Conservation (phyloP, 371 early-diverging fungal genomes). For the Rhizomucor miehei region DNA sequence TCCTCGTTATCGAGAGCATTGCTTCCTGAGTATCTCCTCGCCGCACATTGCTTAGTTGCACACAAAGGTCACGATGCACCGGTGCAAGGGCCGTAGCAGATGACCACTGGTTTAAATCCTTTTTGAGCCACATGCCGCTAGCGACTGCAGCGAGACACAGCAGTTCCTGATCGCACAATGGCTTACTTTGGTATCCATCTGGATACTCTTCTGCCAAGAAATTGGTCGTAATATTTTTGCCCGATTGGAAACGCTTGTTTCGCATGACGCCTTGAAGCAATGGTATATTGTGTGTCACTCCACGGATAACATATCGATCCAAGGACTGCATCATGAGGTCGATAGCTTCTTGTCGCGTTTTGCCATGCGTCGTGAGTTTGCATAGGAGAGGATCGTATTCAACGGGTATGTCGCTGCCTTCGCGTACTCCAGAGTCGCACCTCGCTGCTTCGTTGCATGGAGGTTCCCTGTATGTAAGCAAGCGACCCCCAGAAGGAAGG, state of each 20-base stretch:
- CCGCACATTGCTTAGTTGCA: constrained; percentile 54
- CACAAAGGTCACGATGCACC: constrained; percentile 53
- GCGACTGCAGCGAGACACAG: constrained; percentile 64
- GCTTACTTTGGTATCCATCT: constrained; percentile 81
- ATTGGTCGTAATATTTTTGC: constrained; percentile 78
- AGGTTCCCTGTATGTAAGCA: constrained; percentile 35
- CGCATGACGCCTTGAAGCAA: constrained; percentile 84
- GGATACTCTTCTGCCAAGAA: constrained; percentile 93
- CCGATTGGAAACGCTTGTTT: constrained; percentile 74
- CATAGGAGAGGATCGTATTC: constrained; percentile 87
- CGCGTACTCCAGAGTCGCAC: constrained; percentile 53
- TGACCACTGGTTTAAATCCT: constrained; percentile 62
- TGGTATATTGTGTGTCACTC: constrained; percentile 95
- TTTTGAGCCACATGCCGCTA: constrained; percentile 68
- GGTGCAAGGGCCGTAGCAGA: constrained; percentile 2
- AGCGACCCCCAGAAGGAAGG: constrained; percentile 88
- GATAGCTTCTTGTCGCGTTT: constrained; percentile 75
- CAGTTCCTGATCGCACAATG: constrained; percentile 41
- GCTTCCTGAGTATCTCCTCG: constrained; percentile 34
- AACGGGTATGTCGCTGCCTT: constrained; percentile 81
- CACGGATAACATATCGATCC: constrained; percentile 89
- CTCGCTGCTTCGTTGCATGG: constrained; percentile 7
- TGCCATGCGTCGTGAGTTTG: constrained; percentile 87
- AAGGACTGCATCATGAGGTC: constrained; percentile 78
- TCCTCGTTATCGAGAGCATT: constrained; percentile 13